These are phyloP conservation scores for Carex kokanica DNA, from an alignment of 176 grass and related monocot species.

Conservation along the genomic window DNA sequence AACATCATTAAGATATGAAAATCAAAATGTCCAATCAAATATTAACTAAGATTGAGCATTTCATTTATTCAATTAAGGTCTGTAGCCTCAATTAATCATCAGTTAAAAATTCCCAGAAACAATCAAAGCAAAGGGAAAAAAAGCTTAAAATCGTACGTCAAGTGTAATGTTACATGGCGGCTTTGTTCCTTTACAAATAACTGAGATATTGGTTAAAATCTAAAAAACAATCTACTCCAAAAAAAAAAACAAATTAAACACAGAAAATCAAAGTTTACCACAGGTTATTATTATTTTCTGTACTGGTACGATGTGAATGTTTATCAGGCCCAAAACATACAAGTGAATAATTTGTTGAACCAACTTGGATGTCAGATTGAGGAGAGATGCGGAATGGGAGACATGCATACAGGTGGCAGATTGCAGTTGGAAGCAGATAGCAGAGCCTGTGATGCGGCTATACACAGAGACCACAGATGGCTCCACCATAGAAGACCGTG, in stretches of 20 bases:
- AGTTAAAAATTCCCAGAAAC: background rate
- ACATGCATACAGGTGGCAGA: slow-evolving; percentile 52
- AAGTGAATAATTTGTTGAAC: slow-evolving; percentile 10
- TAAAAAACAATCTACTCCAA: background rate
- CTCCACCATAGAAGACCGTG: slow-evolving; percentile 72
- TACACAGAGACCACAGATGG: slow-evolving; percentile 90
- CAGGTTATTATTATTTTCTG: background rate
- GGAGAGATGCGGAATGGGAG: slow-evolving; percentile 66
- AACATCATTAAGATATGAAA: slow-evolving; percentile 10
- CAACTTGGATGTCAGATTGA: slow-evolving; percentile 29
- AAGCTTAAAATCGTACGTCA: background rate
- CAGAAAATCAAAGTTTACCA: background rate
- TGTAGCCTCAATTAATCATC: background rate
- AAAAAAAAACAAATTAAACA: background rate
- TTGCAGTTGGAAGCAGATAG: slow-evolving; percentile 87
- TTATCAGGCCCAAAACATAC: background rate
- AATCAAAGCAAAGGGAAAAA: background rate
- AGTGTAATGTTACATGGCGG: background rate
- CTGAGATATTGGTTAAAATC: background rate
- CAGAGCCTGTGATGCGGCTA: slow-evolving; percentile 68
- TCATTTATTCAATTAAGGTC: background rate
- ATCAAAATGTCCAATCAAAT: background rate
- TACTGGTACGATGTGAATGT: background rate
- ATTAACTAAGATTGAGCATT: background rate
- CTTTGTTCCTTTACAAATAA: background rate